These are phyloP conservation scores for Lepidium didymum DNA, from an alignment of 345 rosid species.

Conservation along the genomic window DNA sequence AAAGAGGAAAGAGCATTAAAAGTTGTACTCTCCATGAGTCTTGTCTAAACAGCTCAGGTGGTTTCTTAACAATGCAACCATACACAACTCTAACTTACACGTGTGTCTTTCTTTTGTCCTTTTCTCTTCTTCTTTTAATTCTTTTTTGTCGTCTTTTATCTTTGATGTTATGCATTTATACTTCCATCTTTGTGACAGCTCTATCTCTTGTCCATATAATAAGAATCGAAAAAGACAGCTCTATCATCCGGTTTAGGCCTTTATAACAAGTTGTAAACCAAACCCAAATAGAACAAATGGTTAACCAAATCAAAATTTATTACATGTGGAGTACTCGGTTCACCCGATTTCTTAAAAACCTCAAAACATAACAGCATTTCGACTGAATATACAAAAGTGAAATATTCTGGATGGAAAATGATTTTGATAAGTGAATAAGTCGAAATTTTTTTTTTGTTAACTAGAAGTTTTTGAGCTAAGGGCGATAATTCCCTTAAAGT, in stretches of 20 bases:
- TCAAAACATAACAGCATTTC: too few relatives aligned
- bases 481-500: too few relatives aligned
- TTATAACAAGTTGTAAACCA: too few relatives aligned
- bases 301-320: too few relatives aligned
- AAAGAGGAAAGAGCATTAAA: not conserved
- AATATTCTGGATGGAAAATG: too few relatives aligned
- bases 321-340: too few relatives aligned
- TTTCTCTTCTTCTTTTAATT: constrained; percentile 15
- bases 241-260: not conserved
- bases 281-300: too few relatives aligned
- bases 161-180: constrained; percentile 2
- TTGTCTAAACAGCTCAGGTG: constrained; percentile 35
- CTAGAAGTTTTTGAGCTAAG: too few relatives aligned
- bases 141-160: constrained; percentile 19
- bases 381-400: too few relatives aligned
- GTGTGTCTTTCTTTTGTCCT: constrained; percentile 18
- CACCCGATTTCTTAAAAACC: too few relatives aligned
- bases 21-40: constrained; percentile 31
- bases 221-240: not conserved
- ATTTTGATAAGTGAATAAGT: too few relatives aligned
- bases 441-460: too few relatives aligned
- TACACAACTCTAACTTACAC: constrained; percentile 29
- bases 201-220: not conserved
- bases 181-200: not conserved
- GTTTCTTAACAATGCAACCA: constrained; percentile 25